A percentile compares a stretch with the other conserved stretches of the same genome.
Conservation (phyloP, 2,329 filamentous ascomycete species). For the Chrysoporthe cubensis region DNA sequence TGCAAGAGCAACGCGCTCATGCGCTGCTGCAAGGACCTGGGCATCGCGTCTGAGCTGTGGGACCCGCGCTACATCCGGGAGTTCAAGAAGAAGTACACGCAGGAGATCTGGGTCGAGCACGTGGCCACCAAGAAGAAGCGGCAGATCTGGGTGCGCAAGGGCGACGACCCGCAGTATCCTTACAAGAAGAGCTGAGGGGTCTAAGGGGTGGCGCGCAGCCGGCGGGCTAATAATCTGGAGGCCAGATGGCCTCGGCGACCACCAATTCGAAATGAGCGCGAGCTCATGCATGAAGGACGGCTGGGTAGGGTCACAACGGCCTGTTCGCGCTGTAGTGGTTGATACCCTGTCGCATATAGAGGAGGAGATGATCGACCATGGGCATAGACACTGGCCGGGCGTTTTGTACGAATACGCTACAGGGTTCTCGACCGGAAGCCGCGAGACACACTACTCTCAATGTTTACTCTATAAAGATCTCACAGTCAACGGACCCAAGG, state of each 20-base stretch:
- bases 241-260: no score
- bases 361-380: not conserved
- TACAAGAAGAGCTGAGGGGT: slow-evolving; percentile 47
- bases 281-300: not conserved
- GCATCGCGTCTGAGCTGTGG: slow-evolving; percentile 94
- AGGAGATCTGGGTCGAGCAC: slow-evolving; percentile 91
- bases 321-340: not conserved
- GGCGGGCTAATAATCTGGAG: no score
- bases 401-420: slow-evolving; percentile 1
- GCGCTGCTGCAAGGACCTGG: slow-evolving; percentile 97
- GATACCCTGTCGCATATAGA: not conserved
- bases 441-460: slow-evolving; percentile 4
- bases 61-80: slow-evolving; percentile 87
- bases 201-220: not conserved
- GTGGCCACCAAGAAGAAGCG: slow-evolving; percentile 82
- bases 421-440: not conserved
- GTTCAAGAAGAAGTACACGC: slow-evolving; percentile 75
- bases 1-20: slow-evolving; percentile 98
- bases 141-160: slow-evolving; percentile 85
- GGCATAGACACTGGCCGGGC: not conserved
- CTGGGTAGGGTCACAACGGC: not conserved
- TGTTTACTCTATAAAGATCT: not conserved
- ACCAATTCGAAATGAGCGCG: no score
- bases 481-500: not conserved
- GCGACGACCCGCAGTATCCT: slow-evolving; percentile 71